phyloP scores from a whole-genome alignment of 306 rosid genomes.

The Glycine soja region DNA sequence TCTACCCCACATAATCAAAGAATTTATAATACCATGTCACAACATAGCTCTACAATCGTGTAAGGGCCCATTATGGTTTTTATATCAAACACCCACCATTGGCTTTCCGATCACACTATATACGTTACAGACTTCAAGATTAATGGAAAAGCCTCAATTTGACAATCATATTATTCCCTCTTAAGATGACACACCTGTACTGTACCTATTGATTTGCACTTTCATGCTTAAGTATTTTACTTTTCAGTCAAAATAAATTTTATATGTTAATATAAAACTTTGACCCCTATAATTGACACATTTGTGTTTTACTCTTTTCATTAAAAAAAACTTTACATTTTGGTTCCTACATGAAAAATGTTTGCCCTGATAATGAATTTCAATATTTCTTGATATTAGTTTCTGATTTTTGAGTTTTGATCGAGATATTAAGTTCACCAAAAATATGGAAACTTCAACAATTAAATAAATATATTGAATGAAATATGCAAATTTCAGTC shows the following conservation, averaged over 20 bases:
- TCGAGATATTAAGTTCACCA: too few relatives aligned
- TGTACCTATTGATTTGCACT: slow-evolving; percentile 21
- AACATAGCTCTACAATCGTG: too few relatives aligned
- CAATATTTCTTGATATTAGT: too few relatives aligned
- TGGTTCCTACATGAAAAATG: neutral
- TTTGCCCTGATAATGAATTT: too few relatives aligned
- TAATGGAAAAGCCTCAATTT: slow-evolving; percentile 32
- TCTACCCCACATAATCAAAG: too few relatives aligned
- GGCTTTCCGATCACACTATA: slow-evolving; percentile 21
- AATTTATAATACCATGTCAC: too few relatives aligned
- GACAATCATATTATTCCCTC: slow-evolving; percentile 1
- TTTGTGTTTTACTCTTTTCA: neutral
- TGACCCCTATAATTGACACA: neutral
- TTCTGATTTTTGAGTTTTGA: too few relatives aligned
- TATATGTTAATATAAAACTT: neutral
- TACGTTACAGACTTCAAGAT: slow-evolving; percentile 20
- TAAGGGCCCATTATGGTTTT: too few relatives aligned
- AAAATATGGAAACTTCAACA: too few relatives aligned
- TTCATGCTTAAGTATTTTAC: slow-evolving; percentile 23
- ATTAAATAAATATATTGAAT: too few relatives aligned
- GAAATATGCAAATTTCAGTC: too few relatives aligned
- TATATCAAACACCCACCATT: too few relatives aligned
- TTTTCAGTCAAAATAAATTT: slow-evolving; percentile 19
- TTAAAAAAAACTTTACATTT: neutral
- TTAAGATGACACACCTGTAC: slow-evolving; percentile 12